Evolutionary conservation across 2,329 filamentous ascomycete species (phyloP).

Genomic region (Ophiostoma himal-ulmi): DNA sequence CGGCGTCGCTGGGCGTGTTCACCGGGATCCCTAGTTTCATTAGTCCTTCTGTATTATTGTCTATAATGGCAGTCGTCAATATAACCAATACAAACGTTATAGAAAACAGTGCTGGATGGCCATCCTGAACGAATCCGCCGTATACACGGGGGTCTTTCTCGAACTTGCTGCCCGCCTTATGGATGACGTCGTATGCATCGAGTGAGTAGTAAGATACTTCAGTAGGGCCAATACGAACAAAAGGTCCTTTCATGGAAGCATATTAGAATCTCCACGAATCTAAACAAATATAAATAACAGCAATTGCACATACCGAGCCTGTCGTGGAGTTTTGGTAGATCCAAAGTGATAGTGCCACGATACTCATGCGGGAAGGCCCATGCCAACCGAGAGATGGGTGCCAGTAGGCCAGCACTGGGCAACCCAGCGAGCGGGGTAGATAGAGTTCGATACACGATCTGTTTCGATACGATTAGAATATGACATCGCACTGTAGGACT

Average conservation of each 20-base stretch:
- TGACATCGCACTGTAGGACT: not conserved
- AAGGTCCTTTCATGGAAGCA: not conserved
- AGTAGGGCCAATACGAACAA: slow-evolving; percentile 22
- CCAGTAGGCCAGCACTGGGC: slow-evolving; percentile 16
- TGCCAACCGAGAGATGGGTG: slow-evolving; percentile 16
- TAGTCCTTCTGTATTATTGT: not conserved
- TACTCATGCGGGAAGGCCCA: slow-evolving; percentile 22
- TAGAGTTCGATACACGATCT: not conserved
- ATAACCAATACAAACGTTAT: slow-evolving; percentile 14
- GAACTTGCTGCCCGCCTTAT: slow-evolving; percentile 20
- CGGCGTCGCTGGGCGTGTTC: slow-evolving; percentile 20
- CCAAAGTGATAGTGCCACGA: slow-evolving; percentile 19
- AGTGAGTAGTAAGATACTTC: slow-evolving; percentile 23
- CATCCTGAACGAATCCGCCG: slow-evolving; percentile 23
- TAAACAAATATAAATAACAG: not conserved
- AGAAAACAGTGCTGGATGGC: slow-evolving; percentile 19
- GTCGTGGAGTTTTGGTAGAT: slow-evolving; percentile 19
- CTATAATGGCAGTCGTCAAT: not conserved
- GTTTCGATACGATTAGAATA: not conserved
- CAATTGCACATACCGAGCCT: not conserved
- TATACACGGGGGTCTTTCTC: slow-evolving; percentile 22
- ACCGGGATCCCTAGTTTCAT: not conserved
- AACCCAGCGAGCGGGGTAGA: slow-evolving; percentile 4
- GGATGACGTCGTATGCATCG: slow-evolving; percentile 19
- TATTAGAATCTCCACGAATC: not conserved